Percentiles rank a stretch among this genome's conserved stretches.
Conservation (phyloP, 2,329 filamentous ascomycete genomes). For the Sordariomycetes sp. region DNA sequence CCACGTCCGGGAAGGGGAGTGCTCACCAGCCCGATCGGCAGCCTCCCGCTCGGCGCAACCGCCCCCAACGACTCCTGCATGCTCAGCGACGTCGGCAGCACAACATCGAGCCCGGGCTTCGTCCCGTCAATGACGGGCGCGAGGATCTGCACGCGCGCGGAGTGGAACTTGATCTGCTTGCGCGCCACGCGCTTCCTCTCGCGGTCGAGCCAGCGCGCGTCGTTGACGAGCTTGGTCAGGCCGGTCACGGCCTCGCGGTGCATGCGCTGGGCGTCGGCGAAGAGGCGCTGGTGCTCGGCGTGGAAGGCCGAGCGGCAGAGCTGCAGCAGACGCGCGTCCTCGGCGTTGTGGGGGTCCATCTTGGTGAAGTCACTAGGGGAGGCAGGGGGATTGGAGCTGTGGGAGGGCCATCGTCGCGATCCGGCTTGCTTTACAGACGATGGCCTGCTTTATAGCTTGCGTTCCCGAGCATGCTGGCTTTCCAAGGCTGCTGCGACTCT, state of each 20-base stretch:
- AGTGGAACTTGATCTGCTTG: slow-evolving; percentile 1
- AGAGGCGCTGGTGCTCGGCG: neutral
- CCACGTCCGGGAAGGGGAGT: neutral
- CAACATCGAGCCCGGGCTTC: neutral
- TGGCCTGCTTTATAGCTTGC: too few relatives aligned
- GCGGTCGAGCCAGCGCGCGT: neutral
- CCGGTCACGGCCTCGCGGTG: neutral
- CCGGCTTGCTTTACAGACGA: too few relatives aligned
- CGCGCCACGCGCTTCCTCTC: neutral
- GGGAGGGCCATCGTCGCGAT: too few relatives aligned
- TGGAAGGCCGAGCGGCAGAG: neutral
- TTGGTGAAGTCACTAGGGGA: neutral
- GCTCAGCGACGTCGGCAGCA: neutral
- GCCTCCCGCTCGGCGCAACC: neutral
- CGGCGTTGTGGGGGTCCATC: neutral
- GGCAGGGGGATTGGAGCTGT: too few relatives aligned
- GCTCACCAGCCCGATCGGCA: neutral
- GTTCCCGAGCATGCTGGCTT: too few relatives aligned
- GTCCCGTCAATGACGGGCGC: neutral
- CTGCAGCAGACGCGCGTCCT: neutral
- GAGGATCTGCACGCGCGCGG: neutral
- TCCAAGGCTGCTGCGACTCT: too few relatives aligned
- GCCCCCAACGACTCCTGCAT: neutral
- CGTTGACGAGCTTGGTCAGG: neutral
- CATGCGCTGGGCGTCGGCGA: neutral